Evolutionary conservation across 164 flowering plant species (phyloP).

Genomic region (Aristolochia californica): DNA sequence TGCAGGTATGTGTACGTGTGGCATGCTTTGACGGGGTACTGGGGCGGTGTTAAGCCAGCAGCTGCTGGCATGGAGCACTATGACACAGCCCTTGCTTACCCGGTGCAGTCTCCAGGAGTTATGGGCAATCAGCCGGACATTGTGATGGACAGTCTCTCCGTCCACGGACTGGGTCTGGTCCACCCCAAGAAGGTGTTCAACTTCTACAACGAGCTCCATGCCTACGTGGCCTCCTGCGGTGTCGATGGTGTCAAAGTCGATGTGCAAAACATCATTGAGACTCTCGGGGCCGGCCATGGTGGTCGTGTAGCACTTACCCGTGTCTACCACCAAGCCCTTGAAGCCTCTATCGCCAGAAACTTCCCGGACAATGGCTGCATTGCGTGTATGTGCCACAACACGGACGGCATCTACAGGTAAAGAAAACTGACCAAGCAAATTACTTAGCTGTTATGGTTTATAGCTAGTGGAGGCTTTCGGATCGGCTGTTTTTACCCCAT

Average conservation of each 20-base stretch:
- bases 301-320: constrained; percentile 88
- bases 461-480: no score
- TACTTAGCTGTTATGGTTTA: no score
- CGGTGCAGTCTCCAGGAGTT: constrained; percentile 79
- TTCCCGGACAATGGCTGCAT: constrained; percentile 90
- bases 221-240: constrained; percentile 86
- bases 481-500: no score
- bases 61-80: constrained; percentile 86
- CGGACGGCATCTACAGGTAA: constrained; percentile 77
- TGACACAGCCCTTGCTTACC: constrained; percentile 65
- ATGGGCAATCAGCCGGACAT: constrained; percentile 82
- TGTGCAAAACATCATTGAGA: constrained; percentile 86
- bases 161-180: constrained; percentile 80
- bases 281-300: constrained; percentile 88
- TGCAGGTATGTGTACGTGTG: constrained; percentile 82
- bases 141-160: constrained; percentile 82
- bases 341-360: constrained; percentile 73
- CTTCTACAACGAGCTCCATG: constrained; percentile 89
- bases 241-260: constrained; percentile 95
- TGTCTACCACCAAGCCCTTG: constrained; percentile 78
- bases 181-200: constrained; percentile 79
- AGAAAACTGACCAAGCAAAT: no score
- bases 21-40: constrained; percentile 97
- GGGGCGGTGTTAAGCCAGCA: constrained; percentile 97
- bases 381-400: constrained; percentile 87